These are phyloP conservation scores for Phytophthora agathidicida DNA, from an alignment of 352 stramenopile species.

Conservation along the genomic window DNA sequence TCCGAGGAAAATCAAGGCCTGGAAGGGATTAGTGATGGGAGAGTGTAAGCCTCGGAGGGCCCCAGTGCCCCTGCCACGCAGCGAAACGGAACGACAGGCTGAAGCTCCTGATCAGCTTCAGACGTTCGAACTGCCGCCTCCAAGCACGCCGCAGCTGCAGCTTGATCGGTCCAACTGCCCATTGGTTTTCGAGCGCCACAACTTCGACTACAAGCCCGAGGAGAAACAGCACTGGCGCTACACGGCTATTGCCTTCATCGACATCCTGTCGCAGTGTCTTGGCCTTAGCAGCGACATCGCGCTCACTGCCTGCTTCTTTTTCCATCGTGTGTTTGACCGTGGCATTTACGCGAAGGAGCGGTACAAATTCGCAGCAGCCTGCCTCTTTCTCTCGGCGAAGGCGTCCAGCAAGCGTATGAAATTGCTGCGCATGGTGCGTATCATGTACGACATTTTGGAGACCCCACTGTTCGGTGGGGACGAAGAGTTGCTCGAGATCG, in stretches of 20 bases:
- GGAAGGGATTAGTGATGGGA: conserved; percentile 76
- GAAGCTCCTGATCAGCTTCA: conserved; percentile 76
- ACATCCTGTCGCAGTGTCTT: conserved; percentile 73
- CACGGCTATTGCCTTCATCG: conserved; percentile 82
- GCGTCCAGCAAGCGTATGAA: conserved; percentile 89
- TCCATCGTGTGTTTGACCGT: conserved; percentile 80
- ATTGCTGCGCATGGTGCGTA: conserved; percentile 82
- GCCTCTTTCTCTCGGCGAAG: conserved; percentile 84
- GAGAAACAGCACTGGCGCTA: conserved; percentile 87
- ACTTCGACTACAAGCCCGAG: conserved; percentile 65
- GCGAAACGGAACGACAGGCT: conserved; percentile 66
- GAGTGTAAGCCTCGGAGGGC: conserved; percentile 70
- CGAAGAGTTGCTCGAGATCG: conserved; percentile 86
- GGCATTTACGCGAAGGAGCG: conserved; percentile 81
- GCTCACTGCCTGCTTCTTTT: conserved; percentile 79
- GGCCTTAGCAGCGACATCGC: conserved; percentile 71
- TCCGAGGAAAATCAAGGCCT: conserved; percentile 74
- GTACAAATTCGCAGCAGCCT: conserved; percentile 85
- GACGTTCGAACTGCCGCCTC: conserved; percentile 72
- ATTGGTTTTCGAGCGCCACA: conserved; percentile 68
- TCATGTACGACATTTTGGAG: conserved; percentile 88
- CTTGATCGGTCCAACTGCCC: conserved; percentile 81
- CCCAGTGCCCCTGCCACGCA: conserved; percentile 57
- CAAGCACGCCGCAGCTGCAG: conserved; percentile 44
- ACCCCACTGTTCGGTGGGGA: conserved; percentile 68